phyloP scores from a whole-genome alignment of 75 land plant genomes.

The Cupressus sempervirens region DNA sequence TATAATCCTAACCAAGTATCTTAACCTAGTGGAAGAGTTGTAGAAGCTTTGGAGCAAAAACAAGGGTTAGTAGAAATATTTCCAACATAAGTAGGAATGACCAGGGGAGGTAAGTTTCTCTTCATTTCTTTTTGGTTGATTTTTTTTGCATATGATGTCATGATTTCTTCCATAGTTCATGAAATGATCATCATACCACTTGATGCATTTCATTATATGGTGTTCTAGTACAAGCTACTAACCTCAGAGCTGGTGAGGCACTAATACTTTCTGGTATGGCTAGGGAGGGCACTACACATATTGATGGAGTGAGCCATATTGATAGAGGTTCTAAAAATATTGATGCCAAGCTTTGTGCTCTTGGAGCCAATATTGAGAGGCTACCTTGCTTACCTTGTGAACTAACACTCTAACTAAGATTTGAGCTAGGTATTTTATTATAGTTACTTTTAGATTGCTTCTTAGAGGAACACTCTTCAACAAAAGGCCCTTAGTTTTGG shows the following conservation, averaged over 20 bases:
- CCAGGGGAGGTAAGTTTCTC: slow-evolving; percentile 38
- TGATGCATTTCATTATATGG: slow-evolving; percentile 39
- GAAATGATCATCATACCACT: not conserved
- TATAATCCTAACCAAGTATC: not conserved
- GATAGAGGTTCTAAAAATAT: slow-evolving; percentile 68
- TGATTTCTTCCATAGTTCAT: not conserved
- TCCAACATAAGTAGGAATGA: slow-evolving; percentile 45
- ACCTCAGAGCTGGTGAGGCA: slow-evolving; percentile 65
- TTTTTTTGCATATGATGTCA: not conserved
- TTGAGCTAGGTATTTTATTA: slow-evolving; percentile 1
- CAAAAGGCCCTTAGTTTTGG: not conserved
- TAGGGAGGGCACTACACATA: slow-evolving; percentile 56
- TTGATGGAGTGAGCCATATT: slow-evolving; percentile 50
- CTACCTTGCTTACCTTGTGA: slow-evolving; percentile 25
- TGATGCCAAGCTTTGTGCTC: slow-evolving; percentile 40
- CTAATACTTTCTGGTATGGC: slow-evolving; percentile 67
- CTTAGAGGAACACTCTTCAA: not conserved
- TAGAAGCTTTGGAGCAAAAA: slow-evolving; percentile 67
- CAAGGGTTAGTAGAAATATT: slow-evolving; percentile 33
- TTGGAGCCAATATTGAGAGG: slow-evolving; percentile 55
- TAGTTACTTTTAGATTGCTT: not conserved
- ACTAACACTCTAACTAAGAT: slow-evolving; percentile 19
- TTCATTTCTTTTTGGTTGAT: not conserved
- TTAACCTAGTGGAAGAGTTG: slow-evolving; percentile 49
- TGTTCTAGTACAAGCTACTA: slow-evolving; percentile 41